Evolutionary conservation across 2,329 filamentous ascomycete species (phyloP).

Genomic region (Ophiostoma novo-ulmi): DNA sequence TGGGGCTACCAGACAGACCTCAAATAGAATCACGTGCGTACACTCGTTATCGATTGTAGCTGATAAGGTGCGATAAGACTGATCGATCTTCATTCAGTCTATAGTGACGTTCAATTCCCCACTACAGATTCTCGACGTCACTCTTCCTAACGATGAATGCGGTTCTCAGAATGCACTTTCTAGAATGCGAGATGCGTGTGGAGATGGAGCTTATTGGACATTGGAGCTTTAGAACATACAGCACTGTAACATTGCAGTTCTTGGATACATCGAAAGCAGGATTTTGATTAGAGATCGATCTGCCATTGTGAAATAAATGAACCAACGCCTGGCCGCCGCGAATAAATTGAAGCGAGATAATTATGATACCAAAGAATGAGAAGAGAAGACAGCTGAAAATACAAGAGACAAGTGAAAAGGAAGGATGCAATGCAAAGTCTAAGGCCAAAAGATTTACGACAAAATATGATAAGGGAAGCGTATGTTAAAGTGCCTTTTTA

Average conservation of each 20-base stretch:
- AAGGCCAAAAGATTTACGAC: not conserved
- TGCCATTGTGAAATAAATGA: not conserved
- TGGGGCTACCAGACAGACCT: not conserved
- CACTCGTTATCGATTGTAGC: not conserved
- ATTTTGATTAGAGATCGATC: not conserved
- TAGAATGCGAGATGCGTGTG: not conserved
- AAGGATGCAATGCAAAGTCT: not conserved
- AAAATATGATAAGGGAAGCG: not conserved
- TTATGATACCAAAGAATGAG: not conserved
- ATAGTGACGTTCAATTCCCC: not conserved
- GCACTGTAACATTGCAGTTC: not conserved
- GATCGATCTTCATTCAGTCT: not conserved
- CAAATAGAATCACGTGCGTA: not conserved
- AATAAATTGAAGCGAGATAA: not conserved
- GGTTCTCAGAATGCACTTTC: not conserved
- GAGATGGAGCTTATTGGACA: not conserved
- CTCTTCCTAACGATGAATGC: not conserved
- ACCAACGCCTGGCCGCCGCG: not conserved
- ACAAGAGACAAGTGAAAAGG: not conserved
- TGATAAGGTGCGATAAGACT: not conserved
- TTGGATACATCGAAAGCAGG: not conserved
- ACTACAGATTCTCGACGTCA: constrained; percentile 11
- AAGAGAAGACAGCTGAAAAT: not conserved
- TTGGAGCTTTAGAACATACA: not conserved
- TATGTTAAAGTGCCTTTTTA: not conserved